A percentile compares a stretch with the other conserved stretches of the same genome.
Evolutionary conservation across 2,329 filamentous ascomycete species (phyloP).

Genomic region (Zasmidium citrigriseum): DNA sequence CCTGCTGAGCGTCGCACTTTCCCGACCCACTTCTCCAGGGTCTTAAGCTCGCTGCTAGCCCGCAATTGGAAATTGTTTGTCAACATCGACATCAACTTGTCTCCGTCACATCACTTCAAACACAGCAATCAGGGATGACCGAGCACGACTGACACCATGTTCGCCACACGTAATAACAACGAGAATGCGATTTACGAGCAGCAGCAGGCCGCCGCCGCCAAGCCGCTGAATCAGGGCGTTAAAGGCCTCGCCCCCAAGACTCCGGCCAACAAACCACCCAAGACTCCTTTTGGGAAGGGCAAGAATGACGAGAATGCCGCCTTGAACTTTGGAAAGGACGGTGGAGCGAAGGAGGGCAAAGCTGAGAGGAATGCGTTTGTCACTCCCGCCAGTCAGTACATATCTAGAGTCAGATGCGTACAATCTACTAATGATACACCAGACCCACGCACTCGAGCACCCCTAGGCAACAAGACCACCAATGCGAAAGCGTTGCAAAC

Average conservation of each 20-base stretch:
- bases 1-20: not conserved
- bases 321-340: conserved; percentile 58
- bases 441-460: conserved; percentile 72
- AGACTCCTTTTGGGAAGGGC: conserved; percentile 69
- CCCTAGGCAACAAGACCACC: conserved; percentile 91
- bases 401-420: conserved; percentile 1
- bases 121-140: not conserved
- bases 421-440: conserved; percentile 12
- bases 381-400: conserved; percentile 72
- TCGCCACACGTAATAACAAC: conserved; percentile 74
- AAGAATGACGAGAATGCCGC: conserved; percentile 85
- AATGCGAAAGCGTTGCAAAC: conserved; percentile 81
- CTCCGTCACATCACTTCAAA: not conserved
- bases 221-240: conserved; percentile 67
- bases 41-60: not conserved
- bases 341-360: conserved; percentile 55
- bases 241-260: conserved; percentile 72
- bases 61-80: not conserved
- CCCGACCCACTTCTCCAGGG: not conserved
- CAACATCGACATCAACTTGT: not conserved
- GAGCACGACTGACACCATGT: conserved; percentile 53
- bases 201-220: conserved; percentile 69
- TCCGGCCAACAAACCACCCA: conserved; percentile 72
- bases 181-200: conserved; percentile 81
- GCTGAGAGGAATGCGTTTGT: conserved; percentile 67